phyloP scores from a whole-genome alignment of 176 grass and related monocot species.

The Olyra latifolia region DNA sequence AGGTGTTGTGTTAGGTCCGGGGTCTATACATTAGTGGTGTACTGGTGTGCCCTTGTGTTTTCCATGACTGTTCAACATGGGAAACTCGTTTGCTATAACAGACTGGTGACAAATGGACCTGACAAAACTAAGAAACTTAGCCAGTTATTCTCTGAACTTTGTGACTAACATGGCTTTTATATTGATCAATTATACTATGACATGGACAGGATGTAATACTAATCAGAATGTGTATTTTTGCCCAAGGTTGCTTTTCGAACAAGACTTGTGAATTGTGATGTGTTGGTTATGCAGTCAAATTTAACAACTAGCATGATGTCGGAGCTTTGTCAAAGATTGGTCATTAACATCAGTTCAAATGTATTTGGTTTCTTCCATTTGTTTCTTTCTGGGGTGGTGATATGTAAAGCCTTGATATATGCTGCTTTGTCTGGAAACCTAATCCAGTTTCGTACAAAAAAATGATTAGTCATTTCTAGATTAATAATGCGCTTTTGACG shows the following conservation, averaged over 20 bases:
- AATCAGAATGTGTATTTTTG: conserved; percentile 21
- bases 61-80: conserved; percentile 28
- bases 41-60: conserved; percentile 21
- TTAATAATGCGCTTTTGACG: conserved; percentile 42
- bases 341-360: conserved; percentile 11
- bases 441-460: conserved; percentile 49
- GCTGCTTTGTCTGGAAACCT: conserved; percentile 47
- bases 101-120: conserved; percentile 31
- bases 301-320: conserved; percentile 39
- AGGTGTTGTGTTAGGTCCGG: conserved; percentile 39
- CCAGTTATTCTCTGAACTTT: conserved; percentile 1
- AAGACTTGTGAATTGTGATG: conserved; percentile 15
- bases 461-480: conserved; percentile 33
- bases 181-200: conserved; percentile 36
- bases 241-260: conserved; percentile 22
- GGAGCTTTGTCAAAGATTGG: conserved; percentile 26
- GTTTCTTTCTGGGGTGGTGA: conserved; percentile 21
- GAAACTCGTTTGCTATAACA: conserved; percentile 28
- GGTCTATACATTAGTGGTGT: conserved; percentile 32
- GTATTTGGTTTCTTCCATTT: conserved; percentile 38
- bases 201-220: conserved; percentile 35
- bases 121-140: conserved; percentile 23
- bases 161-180: conserved; percentile 9
- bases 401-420: conserved; percentile 46
- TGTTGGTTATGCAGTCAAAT: conserved; percentile 34